Conservation (phyloP, 208 protist species). For the Crithidia sp. region DNA sequence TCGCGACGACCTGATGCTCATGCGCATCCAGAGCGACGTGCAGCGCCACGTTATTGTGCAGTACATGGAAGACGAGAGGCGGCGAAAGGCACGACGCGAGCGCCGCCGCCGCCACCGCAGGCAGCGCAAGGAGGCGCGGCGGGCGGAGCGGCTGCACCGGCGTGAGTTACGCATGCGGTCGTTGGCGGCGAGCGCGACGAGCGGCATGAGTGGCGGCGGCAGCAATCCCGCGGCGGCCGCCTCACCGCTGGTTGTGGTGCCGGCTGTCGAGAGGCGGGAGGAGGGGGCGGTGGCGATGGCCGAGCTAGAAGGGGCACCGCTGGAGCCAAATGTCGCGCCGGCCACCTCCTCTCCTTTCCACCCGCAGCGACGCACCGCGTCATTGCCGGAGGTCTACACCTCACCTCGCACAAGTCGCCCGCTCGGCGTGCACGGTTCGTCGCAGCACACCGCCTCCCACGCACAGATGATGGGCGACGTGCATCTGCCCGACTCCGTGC, state of each 20-base stretch:
- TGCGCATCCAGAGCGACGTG: constrained; percentile 34
- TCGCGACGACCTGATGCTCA: constrained; percentile 37
- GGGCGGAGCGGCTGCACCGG: neutral
- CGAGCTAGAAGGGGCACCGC: constrained; percentile 10
- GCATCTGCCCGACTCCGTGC: constrained; percentile 1
- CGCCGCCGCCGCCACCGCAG: constrained; percentile 16
- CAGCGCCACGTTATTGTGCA: constrained; percentile 29
- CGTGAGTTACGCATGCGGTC: constrained; percentile 1
- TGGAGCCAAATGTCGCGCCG: neutral
- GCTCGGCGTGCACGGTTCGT: constrained; percentile 15
- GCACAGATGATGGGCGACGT: constrained; percentile 14
- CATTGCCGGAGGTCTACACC: neutral
- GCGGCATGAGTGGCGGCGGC: neutral
- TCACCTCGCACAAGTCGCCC: neutral
- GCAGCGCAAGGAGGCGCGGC: constrained; percentile 12
- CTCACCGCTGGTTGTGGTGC: constrained; percentile 10
- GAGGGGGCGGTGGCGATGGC: neutral
- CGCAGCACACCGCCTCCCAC: neutral
- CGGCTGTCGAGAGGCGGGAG: neutral
- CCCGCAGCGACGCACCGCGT: constrained; percentile 2
- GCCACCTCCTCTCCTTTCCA: neutral
- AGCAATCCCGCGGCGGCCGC: neutral
- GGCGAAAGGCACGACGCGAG: neutral
- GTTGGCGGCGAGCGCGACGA: neutral
- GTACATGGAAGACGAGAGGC: constrained; percentile 18